Conservation (phyloP, 108 stramenopile species). For the Cyclotella baltica region DNA sequence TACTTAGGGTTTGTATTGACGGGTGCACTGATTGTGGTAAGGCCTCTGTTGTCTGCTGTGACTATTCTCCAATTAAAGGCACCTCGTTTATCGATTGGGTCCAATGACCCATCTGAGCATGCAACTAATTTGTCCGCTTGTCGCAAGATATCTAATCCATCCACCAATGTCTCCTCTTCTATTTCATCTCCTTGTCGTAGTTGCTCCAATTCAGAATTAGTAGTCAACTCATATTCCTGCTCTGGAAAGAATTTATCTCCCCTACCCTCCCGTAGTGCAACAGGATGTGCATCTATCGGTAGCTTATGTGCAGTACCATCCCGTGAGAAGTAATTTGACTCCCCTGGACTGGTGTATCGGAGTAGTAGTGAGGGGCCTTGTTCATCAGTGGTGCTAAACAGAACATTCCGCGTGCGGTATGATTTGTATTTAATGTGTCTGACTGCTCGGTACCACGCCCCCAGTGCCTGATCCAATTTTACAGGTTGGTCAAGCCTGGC, state of each 20-base stretch:
- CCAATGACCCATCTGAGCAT: constrained; percentile 1
- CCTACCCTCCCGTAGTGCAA: not conserved
- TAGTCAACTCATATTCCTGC: not conserved
- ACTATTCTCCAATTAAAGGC: too few species aligned
- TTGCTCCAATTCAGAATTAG: not conserved
- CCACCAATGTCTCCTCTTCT: not conserved
- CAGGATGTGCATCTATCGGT: not conserved
- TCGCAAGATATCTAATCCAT: not conserved
- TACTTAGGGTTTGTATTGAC: too few species aligned
- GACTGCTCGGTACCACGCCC: not conserved
- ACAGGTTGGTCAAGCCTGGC: not conserved
- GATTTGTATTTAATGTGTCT: not conserved
- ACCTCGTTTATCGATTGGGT: too few species aligned
- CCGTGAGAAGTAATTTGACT: not conserved
- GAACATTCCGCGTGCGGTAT: not conserved
- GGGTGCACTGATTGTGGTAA: too few species aligned
- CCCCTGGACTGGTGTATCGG: not conserved
- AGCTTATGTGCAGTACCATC: not conserved
- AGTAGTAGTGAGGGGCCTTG: not conserved
- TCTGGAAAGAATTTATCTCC: not conserved
- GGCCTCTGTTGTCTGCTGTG: too few species aligned
- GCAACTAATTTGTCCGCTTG: not conserved
- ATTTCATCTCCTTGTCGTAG: not conserved
- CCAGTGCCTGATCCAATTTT: not conserved
- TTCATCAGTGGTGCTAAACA: not conserved